phyloP scores from a whole-genome alignment of 1,284 basidiomycete species.

The Sphaerobolus stellatus region DNA sequence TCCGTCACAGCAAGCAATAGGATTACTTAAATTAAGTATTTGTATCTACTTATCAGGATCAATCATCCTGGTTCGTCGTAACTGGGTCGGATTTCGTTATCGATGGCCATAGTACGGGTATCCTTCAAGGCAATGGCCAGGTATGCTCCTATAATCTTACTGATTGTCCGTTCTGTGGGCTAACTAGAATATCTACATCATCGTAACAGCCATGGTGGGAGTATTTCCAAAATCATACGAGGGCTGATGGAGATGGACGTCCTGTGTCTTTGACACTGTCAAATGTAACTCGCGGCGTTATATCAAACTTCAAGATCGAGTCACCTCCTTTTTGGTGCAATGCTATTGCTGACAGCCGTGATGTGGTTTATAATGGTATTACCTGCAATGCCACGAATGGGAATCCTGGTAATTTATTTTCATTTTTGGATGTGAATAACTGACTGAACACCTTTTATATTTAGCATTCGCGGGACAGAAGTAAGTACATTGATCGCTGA shows the following conservation, averaged over 20 bases:
- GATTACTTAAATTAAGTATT: not conserved
- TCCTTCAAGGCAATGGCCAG: slow-evolving; percentile 66
- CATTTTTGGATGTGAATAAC: too few species aligned
- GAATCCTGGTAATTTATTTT: slow-evolving; percentile 36
- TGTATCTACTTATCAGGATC: too few species aligned
- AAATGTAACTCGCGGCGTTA: slow-evolving; percentile 44
- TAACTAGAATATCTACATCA: not conserved
- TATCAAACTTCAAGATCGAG: slow-evolving; percentile 55
- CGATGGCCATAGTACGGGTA: slow-evolving; percentile 58
- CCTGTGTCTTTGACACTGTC: slow-evolving; percentile 61
- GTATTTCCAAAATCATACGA: slow-evolving; percentile 43
- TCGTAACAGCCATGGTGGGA: slow-evolving; percentile 47
- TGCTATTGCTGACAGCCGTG: slow-evolving; percentile 51
- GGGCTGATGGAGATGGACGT: slow-evolving; percentile 57
- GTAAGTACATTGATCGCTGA: slow-evolving; percentile 36
- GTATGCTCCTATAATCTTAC: slow-evolving; percentile 20
- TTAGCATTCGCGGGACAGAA: slow-evolving; percentile 45
- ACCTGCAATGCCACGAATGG: slow-evolving; percentile 59
- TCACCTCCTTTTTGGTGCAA: slow-evolving; percentile 69
- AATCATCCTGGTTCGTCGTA: slow-evolving; percentile 67
- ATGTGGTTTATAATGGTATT: slow-evolving; percentile 62
- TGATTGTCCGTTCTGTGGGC: slow-evolving; percentile 15
- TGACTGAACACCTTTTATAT: too few species aligned
- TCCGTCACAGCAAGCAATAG: not conserved
- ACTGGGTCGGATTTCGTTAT: slow-evolving; percentile 59